Conservation (phyloP, 2,329 filamentous ascomycete species). For the Furcasterigmium furcatum region DNA sequence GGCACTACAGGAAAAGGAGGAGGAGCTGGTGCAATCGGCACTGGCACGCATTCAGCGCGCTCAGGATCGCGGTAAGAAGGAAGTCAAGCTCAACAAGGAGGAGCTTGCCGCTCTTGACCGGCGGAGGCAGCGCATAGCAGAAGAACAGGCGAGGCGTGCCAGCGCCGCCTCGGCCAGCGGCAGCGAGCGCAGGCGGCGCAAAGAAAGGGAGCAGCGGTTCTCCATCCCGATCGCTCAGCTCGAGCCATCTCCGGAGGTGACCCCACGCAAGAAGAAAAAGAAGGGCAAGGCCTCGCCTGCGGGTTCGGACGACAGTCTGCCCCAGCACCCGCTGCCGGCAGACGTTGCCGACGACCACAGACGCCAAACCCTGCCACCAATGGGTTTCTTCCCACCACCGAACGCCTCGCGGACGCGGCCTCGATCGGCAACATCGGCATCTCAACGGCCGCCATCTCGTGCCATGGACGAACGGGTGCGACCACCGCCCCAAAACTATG, state of each 20-base stretch:
- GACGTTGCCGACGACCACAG: constrained; percentile 24
- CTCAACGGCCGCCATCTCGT: constrained; percentile 29
- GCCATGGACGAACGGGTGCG: constrained; percentile 29
- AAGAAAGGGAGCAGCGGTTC: constrained; percentile 42
- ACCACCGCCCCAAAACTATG: constrained; percentile 41
- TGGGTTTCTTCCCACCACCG: constrained; percentile 50
- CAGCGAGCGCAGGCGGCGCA: constrained; percentile 33
- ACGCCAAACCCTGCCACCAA: constrained; percentile 39
- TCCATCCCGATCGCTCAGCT: constrained; percentile 52
- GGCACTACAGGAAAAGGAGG: constrained; percentile 64
- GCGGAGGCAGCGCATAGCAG: constrained; percentile 55
- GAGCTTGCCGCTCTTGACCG: constrained; percentile 80
- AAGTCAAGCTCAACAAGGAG: constrained; percentile 75
- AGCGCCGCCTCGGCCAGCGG: constrained; percentile 16
- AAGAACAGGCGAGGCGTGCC: constrained; percentile 28
- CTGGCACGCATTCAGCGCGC: constrained; percentile 77
- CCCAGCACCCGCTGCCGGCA: constrained; percentile 34
- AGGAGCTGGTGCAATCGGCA: constrained; percentile 73
- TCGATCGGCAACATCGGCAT: constrained; percentile 37
- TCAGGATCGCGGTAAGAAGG: constrained; percentile 69
- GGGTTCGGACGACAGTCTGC: constrained; percentile 28
- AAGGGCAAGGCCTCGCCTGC: constrained; percentile 17
- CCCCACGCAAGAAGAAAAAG: constrained; percentile 27
- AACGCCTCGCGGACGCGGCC: constrained; percentile 34
- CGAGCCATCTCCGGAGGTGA: constrained; percentile 22